Evolutionary conservation across 176 grass and related monocot genomes (phyloP), one percentile per base, ranked within the genome.

Genomic region (Musa acuminata): DNA sequence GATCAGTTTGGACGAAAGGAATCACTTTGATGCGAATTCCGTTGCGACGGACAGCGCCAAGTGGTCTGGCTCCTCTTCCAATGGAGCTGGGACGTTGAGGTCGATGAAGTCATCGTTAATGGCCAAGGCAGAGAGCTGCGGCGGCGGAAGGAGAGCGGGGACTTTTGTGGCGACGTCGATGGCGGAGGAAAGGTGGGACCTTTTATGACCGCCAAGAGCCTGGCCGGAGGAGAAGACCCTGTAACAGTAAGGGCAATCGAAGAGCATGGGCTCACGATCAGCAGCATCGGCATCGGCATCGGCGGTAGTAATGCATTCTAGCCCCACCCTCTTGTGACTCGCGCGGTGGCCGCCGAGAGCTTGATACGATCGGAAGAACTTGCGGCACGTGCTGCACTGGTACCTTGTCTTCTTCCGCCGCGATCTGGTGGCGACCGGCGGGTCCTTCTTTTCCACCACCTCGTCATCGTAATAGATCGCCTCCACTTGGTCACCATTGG

Each of bases 271-370:
- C 26, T 27, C 26, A 27, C 26, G 26, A 27, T 27, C 26, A 27
- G 26, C 26, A 1, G 26, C 24, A 24, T 24, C 24, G 24, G 24
- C 26, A 27, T 26, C 26, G 26, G 26, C 26, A 26, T 27, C 35
- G 67, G 43, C 43, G 27, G 35, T 50, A 26, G 67, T 13, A 14
- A 50, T 11, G 67, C 35, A 50, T 50, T 70, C 35, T n/a, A 25
- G 13, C 11, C 27, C 35, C 17, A n/a, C 48, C 48, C 43, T 96
- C 84, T 88, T 96, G 60, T 86, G 66, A 81, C 85, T 92, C 12
- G 93, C 89, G 62, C 93, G 87, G 85, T 96, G 93, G 43, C 93
- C 89, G 67, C 89, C 89, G 1, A 96, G 93, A 0, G 89, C 93
- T 75, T 92, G 93, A 80, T 88, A 92, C 29, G 93, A 96, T 11